Percentiles rank a stretch among this genome's conserved stretches.
Evolutionary conservation across 768 basidiomycete genomes (phyloP).

Genomic region (Dacryopinax primogenitus): DNA sequence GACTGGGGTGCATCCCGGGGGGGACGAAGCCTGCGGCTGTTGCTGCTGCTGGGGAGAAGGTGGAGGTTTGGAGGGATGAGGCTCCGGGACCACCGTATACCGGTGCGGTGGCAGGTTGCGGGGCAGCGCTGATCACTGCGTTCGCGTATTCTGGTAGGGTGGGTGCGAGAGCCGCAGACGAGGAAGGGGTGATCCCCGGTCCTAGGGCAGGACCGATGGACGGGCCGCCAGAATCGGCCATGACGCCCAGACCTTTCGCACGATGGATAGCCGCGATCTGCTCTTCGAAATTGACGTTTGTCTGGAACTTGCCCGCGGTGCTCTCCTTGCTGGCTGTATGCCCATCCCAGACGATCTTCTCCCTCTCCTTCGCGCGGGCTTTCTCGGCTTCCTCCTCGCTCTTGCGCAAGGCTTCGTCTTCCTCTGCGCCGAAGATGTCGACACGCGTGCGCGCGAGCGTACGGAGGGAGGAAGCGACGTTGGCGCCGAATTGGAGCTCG

Average conservation of each 20-base stretch:
- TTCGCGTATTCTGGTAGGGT: constrained; percentile 1
- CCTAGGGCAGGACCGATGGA: constrained; percentile 42
- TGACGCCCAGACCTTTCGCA: constrained; percentile 63
- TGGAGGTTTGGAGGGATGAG: constrained; percentile 18
- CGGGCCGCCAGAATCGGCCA: constrained; percentile 14
- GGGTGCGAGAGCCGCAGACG: constrained; percentile 26
- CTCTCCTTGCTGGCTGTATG: constrained; percentile 88
- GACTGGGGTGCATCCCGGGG: constrained; percentile 55
- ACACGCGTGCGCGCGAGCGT: constrained; percentile 90
- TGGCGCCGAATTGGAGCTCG: constrained; percentile 78
- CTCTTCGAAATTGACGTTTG: constrained; percentile 88
- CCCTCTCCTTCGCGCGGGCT: constrained; percentile 70
- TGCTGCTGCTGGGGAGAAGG: constrained; percentile 14
- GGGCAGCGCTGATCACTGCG: neutral
- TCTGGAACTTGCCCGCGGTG: constrained; percentile 86
- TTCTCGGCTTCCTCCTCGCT: constrained; percentile 77
- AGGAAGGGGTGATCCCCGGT: constrained; percentile 73
- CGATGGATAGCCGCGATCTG: constrained; percentile 96
- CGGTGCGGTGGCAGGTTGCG: neutral
- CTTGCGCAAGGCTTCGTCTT: constrained; percentile 80
- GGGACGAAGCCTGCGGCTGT: constrained; percentile 19
- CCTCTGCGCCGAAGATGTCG: constrained; percentile 91
- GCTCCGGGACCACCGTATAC: neutral
- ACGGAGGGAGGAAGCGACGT: constrained; percentile 85
- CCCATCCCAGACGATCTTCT: constrained; percentile 97